phyloP scores from a whole-genome alignment of 139 green algal species.

The Protoeuglena noctilucae region DNA sequence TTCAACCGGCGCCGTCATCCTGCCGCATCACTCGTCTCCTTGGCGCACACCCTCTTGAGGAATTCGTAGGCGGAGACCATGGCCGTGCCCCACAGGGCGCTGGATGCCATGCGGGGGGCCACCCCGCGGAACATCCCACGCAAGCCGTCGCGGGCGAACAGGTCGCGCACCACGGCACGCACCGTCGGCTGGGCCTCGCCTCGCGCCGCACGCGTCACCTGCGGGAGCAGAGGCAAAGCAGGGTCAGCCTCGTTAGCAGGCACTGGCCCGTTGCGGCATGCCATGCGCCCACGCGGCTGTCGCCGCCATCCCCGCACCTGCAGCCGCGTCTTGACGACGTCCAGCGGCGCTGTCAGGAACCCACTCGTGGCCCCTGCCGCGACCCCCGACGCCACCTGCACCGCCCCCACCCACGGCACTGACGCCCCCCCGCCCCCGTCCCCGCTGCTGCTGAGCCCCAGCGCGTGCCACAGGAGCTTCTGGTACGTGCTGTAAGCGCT shows the following conservation, averaged over 20 bases:
- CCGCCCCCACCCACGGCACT: conserved; percentile 4
- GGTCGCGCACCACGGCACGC: conserved; percentile 16
- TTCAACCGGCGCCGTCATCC: too few relatives aligned
- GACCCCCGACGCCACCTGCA: conserved; percentile 14
- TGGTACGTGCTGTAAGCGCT: conserved; percentile 23
- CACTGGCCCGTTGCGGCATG: too few relatives aligned
- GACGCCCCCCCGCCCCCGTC: conserved; percentile 1
- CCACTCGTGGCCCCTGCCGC: conserved; percentile 15
- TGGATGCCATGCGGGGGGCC: conserved; percentile 55
- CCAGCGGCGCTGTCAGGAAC: conserved; percentile 23
- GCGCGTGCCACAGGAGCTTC: conserved; percentile 13
- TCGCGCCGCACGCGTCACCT: conserved; percentile 24
- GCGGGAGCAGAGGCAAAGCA: not conserved
- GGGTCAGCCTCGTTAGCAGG: too few relatives aligned
- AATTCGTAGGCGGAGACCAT: conserved; percentile 63
- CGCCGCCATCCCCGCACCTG: too few relatives aligned
- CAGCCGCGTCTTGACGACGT: conserved; percentile 28
- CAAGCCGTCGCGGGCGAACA: conserved; percentile 48
- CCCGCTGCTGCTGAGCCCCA: not conserved
- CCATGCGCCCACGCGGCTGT: too few relatives aligned
- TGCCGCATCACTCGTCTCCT: too few relatives aligned
- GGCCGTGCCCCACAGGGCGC: conserved; percentile 64
- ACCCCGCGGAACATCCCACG: conserved; percentile 44
- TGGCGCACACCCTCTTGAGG: conserved; percentile 46
- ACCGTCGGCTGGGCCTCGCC: conserved; percentile 14